Conservation (phyloP, 2,329 filamentous ascomycete species). For the Tolypocladium album region DNA sequence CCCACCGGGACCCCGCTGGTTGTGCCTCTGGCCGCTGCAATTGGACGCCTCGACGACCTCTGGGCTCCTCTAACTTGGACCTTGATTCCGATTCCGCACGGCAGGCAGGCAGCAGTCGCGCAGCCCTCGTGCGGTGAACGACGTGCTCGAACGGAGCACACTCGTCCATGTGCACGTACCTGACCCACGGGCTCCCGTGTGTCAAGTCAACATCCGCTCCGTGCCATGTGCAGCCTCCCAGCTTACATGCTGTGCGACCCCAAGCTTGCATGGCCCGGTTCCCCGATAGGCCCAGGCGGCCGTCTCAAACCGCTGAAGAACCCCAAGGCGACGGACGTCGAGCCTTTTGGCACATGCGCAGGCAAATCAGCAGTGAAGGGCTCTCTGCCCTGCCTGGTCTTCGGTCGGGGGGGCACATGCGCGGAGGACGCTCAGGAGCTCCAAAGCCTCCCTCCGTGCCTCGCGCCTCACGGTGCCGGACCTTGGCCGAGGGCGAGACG, state of each 20-base stretch:
- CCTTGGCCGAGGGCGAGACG: background rate
- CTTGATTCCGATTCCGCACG: too few relatives aligned
- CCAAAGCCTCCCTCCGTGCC: background rate
- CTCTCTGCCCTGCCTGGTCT: background rate
- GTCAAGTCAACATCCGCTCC: background rate
- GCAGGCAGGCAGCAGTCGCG: too few relatives aligned
- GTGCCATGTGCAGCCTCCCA: background rate
- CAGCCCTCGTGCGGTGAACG: too few relatives aligned
- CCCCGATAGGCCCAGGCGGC: background rate
- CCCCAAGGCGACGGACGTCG: background rate
- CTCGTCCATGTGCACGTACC: background rate
- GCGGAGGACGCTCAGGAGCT: background rate
- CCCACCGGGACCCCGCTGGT: background rate
- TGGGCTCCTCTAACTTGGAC: background rate
- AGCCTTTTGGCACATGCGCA: background rate
- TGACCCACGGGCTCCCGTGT: background rate
- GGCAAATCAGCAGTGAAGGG: background rate
- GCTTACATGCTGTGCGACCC: slow-evolving; percentile 1
- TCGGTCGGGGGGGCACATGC: background rate
- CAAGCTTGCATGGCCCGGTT: background rate
- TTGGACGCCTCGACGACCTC: background rate
- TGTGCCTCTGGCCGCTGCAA: background rate
- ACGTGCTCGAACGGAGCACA: too few relatives aligned
- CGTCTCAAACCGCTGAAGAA: background rate
- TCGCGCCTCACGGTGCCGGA: background rate